Conservation (phyloP, 768 basidiomycete species). For the Podaxis sp. region DNA sequence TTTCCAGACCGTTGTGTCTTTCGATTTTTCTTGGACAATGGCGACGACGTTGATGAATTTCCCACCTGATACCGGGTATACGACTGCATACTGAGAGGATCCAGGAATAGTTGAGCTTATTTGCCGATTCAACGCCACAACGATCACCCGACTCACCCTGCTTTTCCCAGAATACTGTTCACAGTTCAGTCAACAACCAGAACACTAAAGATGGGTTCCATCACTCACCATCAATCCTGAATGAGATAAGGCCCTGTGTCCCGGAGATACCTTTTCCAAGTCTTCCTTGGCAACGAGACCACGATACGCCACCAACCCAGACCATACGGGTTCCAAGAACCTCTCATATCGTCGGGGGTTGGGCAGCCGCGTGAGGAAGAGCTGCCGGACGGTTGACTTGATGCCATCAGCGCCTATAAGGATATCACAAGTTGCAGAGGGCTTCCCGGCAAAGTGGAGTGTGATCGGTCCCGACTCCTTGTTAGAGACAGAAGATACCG, state of each 20-base stretch:
- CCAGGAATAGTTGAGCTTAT: background rate
- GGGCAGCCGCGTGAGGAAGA: conserved; percentile 8
- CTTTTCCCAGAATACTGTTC: conserved; percentile 27
- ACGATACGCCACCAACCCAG: conserved; percentile 31
- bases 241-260: conserved; percentile 19
- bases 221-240: conserved; percentile 20
- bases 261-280: conserved; percentile 21
- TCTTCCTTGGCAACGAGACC: conserved; percentile 23
- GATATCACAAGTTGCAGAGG: conserved; percentile 26
- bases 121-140: background rate
- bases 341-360: background rate
- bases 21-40: conserved; percentile 21
- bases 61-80: conserved; percentile 44
- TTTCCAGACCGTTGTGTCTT: conserved; percentile 10
- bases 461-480: conserved; percentile 1
- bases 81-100: conserved; percentile 35
- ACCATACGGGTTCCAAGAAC: conserved; percentile 28
- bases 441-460: conserved; percentile 21
- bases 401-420: conserved; percentile 39
- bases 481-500: conserved; percentile 11
- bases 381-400: conserved; percentile 19
- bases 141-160: conserved; percentile 16
- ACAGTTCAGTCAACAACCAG: background rate
- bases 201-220: background rate
- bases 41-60: conserved; percentile 42